Conservation (phyloP, 495 filamentous ascomycete genomes). For the Neurospora sp. region DNA sequence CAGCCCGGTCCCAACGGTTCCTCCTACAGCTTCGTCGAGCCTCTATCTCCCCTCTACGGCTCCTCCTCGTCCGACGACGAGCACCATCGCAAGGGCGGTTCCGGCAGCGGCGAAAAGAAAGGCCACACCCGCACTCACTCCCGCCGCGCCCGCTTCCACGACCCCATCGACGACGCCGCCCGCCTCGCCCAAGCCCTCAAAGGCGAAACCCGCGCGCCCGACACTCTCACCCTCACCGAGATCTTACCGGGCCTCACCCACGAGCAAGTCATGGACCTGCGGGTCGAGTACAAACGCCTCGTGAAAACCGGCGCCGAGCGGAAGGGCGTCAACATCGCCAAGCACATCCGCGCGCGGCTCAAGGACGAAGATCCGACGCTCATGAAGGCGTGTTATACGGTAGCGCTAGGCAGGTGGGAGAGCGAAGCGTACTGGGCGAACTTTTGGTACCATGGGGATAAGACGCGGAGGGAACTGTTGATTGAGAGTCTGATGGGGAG, state of each 20-base stretch:
- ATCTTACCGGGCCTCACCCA: slow-evolving; percentile 76
- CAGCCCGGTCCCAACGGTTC: slow-evolving; percentile 18
- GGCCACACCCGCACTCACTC: slow-evolving; percentile 11
- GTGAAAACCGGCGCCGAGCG: slow-evolving; percentile 60
- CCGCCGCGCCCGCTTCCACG: slow-evolving; percentile 59
- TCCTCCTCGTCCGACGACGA: slow-evolving; percentile 29
- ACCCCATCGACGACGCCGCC: slow-evolving; percentile 67
- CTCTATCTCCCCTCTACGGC: slow-evolving; percentile 28
- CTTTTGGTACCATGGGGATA: slow-evolving; percentile 91
- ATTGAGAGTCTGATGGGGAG: slow-evolving; percentile 90
- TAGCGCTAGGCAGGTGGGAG: slow-evolving; percentile 86
- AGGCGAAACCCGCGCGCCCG: slow-evolving; percentile 50
- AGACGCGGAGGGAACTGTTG: slow-evolving; percentile 72
- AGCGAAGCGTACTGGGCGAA: slow-evolving; percentile 97
- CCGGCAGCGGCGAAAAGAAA: slow-evolving; percentile 21
- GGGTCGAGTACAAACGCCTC: slow-evolving; percentile 79
- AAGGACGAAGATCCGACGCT: slow-evolving; percentile 56
- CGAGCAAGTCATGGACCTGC: slow-evolving; percentile 75
- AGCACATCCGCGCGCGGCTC: slow-evolving; percentile 79
- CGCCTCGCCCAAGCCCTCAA: slow-evolving; percentile 67
- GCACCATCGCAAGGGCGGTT: slow-evolving; percentile 3
- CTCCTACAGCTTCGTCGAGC: slow-evolving; percentile 17
- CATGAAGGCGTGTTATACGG: slow-evolving; percentile 83
- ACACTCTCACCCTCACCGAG: slow-evolving; percentile 63
- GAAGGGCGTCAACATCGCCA: slow-evolving; percentile 88